Base-by-base conservation (phyloP, 345 rosid genomes). In the Lepidium africanum region DNA sequence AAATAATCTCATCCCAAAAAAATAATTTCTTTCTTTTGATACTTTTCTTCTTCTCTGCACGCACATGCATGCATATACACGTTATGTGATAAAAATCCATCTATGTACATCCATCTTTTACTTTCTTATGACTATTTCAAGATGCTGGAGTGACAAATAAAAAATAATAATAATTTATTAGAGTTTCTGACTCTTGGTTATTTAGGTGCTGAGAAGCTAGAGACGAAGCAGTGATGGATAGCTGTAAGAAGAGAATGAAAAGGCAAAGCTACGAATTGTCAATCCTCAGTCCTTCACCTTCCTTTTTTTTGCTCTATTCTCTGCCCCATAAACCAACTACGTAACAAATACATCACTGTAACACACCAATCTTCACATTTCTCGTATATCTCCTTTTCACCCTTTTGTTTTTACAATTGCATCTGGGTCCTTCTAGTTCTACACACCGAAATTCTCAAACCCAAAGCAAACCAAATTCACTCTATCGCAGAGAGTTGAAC, bases 191-290 rank as follows among this genome's bases (percentile, higher is more conserved):
- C 41, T 58, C 60, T 50, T 27, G 15, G 0, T 9, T 45, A 15
- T 35, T 6, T 73, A 65, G 71, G 71, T 48, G 33, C 71, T 72
- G 76, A 43, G 57, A 63, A 37, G 58, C 36, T 55, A 38, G 65
- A 72, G 71, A 40, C 4, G 59, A 72, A 9, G 59, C 62, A 73
- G 77, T 73, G 72, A 66, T 73, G 62, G 55, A 67, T 65, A 66
- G 62, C 59, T 48, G 59, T 57, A 57, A 33, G 67, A 23, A 56
- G 64, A 55, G 70, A 54, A 73, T 65, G 33, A 30, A 32, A 72
- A 27, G 13, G 65, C 50, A 63, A 73, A 59, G 56, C 63, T 67
- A 73, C 68, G 72, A 46, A 42, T 73, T 73, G 72, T 66, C 77
- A 73, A 55, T 73, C 32, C 33, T 73, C 63, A 49, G 45, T 63